Evolutionary conservation across 2,329 filamentous ascomycete species (phyloP).

Genomic region (Penicillium sp.): DNA sequence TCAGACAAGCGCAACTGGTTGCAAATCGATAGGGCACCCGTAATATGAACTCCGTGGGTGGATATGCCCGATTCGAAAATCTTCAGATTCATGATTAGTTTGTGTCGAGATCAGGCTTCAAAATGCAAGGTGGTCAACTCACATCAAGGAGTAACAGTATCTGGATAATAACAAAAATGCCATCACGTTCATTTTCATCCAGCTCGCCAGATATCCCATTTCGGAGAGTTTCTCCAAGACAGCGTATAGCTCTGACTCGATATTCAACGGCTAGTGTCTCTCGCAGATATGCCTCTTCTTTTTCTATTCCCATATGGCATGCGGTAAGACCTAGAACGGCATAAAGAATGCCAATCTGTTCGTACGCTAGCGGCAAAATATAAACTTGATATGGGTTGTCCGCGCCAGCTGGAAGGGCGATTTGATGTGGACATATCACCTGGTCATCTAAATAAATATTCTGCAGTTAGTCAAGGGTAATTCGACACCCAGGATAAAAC

Average conservation of each 20-base stretch:
- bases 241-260: constrained; percentile 29
- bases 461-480: not conserved
- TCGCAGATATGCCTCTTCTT: constrained; percentile 17
- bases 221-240: constrained; percentile 24
- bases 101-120: not conserved
- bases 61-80: constrained; percentile 34
- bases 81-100: constrained; percentile 15
- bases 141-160: constrained; percentile 33
- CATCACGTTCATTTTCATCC: constrained; percentile 27
- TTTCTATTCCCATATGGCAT: constrained; percentile 27
- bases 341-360: constrained; percentile 28
- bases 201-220: constrained; percentile 25
- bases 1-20: constrained; percentile 26
- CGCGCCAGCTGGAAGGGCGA: constrained; percentile 21
- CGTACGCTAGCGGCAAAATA: constrained; percentile 28
- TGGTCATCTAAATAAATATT: constrained; percentile 20
- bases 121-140: not conserved
- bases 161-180: constrained; percentile 30
- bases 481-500: not conserved
- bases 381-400: constrained; percentile 32
- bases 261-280: constrained; percentile 29
- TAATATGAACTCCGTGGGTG: constrained; percentile 32
- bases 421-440: constrained; percentile 30
- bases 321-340: constrained; percentile 30
- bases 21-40: constrained; percentile 34